Percentiles rank a stretch among this genome's conserved stretches.
phyloP scores from a whole-genome alignment of 2,329 filamentous ascomycete genomes.

The Annulohypoxylon truncatum region DNA sequence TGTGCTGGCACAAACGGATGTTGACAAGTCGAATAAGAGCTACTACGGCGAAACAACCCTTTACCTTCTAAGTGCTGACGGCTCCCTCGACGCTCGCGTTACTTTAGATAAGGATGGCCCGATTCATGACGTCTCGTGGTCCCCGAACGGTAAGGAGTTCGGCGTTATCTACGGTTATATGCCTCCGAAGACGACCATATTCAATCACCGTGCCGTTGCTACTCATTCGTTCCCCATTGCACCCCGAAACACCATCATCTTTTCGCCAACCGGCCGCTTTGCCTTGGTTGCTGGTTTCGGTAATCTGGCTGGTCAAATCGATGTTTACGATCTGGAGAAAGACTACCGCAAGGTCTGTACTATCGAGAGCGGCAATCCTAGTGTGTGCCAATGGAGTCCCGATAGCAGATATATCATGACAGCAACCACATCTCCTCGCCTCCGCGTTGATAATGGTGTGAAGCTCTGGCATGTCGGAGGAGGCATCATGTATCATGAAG shows the following conservation, averaged over 20 bases:
- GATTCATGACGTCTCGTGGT: constrained; percentile 99
- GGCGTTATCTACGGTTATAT: constrained; percentile 98
- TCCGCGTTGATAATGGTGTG: constrained; percentile 96
- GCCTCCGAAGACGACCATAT: constrained; percentile 99
- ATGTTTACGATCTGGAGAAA: constrained; percentile 95
- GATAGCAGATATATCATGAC: constrained; percentile 96
- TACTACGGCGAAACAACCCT: constrained; percentile 99
- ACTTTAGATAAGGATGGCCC: constrained; percentile 96
- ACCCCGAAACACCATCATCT: constrained; percentile 93
- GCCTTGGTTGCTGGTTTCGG: constrained; percentile 96
- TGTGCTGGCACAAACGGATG: constrained; percentile 95
- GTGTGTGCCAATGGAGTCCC: constrained; percentile 96
- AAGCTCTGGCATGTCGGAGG: constrained; percentile 95
- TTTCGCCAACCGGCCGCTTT: constrained; percentile 93
- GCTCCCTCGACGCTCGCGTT: constrained; percentile 91
- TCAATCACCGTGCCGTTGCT: constrained; percentile 86
- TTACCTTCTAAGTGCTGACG: constrained; percentile 92
- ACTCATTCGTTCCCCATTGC: constrained; percentile 87
- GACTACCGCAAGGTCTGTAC: constrained; percentile 93
- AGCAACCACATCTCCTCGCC: constrained; percentile 93
- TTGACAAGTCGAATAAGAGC: constrained; percentile 98
- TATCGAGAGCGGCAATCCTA: constrained; percentile 95
- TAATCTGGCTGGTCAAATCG: constrained; percentile 96
- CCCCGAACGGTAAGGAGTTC: constrained; percentile 96
- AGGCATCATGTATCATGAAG: constrained; percentile 91